phyloP scores from a whole-genome alignment of 2,329 filamentous ascomycete species.

The Myrmaecium sp. region DNA sequence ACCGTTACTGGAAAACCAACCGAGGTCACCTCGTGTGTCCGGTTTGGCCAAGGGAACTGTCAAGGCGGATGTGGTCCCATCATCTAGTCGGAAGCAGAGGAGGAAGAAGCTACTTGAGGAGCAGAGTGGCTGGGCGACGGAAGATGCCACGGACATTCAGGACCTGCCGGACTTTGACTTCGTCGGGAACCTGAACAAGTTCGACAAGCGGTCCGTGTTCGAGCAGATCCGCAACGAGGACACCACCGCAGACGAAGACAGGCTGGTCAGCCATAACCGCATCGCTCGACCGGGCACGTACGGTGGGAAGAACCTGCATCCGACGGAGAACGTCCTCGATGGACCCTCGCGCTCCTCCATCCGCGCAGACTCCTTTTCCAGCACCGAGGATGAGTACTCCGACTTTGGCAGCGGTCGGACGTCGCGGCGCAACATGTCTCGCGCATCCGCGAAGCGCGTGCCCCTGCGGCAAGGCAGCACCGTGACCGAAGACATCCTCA shows the following conservation, averaged over 20 bases:
- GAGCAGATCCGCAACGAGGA: conserved; percentile 84
- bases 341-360: conserved; percentile 17
- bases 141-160: conserved; percentile 87
- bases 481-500: conserved; percentile 19
- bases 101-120: conserved; percentile 35
- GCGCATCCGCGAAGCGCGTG: conserved; percentile 20
- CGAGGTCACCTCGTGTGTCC: conserved; percentile 25
- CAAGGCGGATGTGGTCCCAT: conserved; percentile 18
- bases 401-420: conserved; percentile 21
- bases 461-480: conserved; percentile 23
- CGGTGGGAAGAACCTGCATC: conserved; percentile 74
- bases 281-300: conserved; percentile 32
- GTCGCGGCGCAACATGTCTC: conserved; percentile 21
- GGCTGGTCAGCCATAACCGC: conserved; percentile 82
- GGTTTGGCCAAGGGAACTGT: conserved; percentile 21
- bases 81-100: conserved; percentile 24
- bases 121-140: conserved; percentile 82
- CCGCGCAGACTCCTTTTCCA: no score
- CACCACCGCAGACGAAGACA: conserved; percentile 70
- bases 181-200: conserved; percentile 73
- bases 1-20: conserved; percentile 44
- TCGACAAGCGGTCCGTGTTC: conserved; percentile 85
- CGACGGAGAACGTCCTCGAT: conserved; percentile 81
- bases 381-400: conserved; percentile 18
- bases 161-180: conserved; percentile 94